Conservation (phyloP, 1,284 basidiomycete species). For the Ceraceosorus guamensis region DNA sequence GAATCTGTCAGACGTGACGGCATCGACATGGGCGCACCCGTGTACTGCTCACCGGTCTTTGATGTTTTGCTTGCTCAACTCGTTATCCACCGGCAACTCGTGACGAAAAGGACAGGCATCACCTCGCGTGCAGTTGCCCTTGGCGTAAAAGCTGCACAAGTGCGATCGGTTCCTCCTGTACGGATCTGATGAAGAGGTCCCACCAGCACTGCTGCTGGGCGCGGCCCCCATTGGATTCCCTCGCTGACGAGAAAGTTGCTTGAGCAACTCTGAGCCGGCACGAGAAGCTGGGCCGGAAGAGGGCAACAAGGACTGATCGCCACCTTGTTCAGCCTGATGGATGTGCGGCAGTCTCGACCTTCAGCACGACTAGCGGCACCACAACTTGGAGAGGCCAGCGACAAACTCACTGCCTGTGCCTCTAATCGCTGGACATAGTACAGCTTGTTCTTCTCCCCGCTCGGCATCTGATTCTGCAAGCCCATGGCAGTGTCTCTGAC, state of each 20-base stretch:
- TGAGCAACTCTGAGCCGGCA: conserved; percentile 84
- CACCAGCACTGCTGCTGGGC: background rate
- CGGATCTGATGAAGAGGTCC: conserved; percentile 70
- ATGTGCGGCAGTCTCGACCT: too few species aligned
- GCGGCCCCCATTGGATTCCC: conserved; percentile 3
- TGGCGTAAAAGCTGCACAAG: conserved; percentile 88
- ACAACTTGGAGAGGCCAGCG: too few species aligned
- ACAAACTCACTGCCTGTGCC: conserved; percentile 58
- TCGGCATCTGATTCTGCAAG: conserved; percentile 77
- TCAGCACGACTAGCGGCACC: too few species aligned
- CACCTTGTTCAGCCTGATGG: too few species aligned
- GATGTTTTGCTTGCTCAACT: conserved; percentile 82
- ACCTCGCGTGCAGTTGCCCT: conserved; percentile 88
- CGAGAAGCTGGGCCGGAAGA: conserved; percentile 34
- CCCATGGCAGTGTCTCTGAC: conserved; percentile 92
- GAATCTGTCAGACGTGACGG: background rate
- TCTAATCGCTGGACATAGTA: conserved; percentile 70
- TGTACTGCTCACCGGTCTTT: conserved; percentile 63
- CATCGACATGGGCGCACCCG: conserved; percentile 1
- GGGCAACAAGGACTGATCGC: conserved; percentile 4
- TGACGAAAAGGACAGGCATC: conserved; percentile 89
- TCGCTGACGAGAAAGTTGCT: conserved; percentile 73
- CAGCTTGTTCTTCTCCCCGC: conserved; percentile 86
- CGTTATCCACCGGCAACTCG: conserved; percentile 64
- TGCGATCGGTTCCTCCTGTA: conserved; percentile 95